These are phyloP conservation scores for Berberis thunbergii DNA, from an alignment of 164 flowering plant genomes.

Conservation along the genomic window DNA sequence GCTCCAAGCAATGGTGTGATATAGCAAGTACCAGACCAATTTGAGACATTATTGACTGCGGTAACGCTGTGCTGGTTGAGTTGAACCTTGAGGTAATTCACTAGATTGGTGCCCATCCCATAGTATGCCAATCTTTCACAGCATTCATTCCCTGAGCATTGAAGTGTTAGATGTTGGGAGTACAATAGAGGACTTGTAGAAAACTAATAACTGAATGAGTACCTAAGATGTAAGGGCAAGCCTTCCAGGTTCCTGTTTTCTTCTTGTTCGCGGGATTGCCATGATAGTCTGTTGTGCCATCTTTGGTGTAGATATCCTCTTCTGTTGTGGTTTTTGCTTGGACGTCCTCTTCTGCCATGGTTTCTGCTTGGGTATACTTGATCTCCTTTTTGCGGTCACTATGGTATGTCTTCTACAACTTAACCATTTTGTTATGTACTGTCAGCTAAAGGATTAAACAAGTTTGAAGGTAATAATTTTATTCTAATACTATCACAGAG, in stretches of 20 bases:
- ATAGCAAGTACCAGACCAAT: too few relatives aligned
- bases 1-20: too few relatives aligned
- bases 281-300: conserved; percentile 56
- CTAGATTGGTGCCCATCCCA: conserved; percentile 39
- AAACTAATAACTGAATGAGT: background rate
- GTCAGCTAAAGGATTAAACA: too few relatives aligned
- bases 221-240: conserved; percentile 72
- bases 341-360: background rate
- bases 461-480: too few relatives aligned
- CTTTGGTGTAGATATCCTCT: conserved; percentile 54
- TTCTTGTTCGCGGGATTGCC: conserved; percentile 44
- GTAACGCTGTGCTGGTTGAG: conserved; percentile 8
- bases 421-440: too few relatives aligned
- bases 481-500: too few relatives aligned
- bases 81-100: conserved; percentile 20
- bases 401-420: too few relatives aligned
- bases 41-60: too few relatives aligned
- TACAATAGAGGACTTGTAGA: too few relatives aligned
- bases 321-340: conserved; percentile 28
- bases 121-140: conserved; percentile 40
- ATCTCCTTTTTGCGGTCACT: too few relatives aligned
- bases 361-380: background rate
- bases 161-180: too few relatives aligned
- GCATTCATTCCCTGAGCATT: conserved; percentile 29
- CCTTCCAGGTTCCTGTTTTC: conserved; percentile 69